Evolutionary conservation across 148 eudicot genomes (phyloP).

Genomic region (Camellia japonica): DNA sequence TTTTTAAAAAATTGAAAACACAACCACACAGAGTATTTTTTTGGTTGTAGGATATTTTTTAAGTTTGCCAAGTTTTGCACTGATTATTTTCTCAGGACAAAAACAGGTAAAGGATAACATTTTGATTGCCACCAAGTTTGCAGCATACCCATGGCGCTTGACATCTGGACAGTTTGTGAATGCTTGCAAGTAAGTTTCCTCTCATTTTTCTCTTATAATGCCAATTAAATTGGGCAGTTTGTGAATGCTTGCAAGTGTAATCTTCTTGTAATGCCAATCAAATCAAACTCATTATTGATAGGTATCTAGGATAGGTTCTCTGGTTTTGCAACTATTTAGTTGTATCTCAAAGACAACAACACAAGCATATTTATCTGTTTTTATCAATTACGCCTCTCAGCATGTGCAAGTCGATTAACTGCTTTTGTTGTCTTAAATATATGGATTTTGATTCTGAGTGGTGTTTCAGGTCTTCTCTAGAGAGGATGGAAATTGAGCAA

Average conservation of each 20-base stretch:
- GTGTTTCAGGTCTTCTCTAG: conserved; percentile 68
- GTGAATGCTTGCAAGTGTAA: neutral
- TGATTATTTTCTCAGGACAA: conserved; percentile 46
- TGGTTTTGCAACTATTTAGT: neutral
- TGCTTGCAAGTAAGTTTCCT: conserved; percentile 78
- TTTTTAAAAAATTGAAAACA: no score
- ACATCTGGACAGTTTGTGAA: conserved; percentile 88
- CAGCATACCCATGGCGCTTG: conserved; percentile 98
- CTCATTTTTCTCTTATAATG: neutral
- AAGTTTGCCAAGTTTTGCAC: conserved; percentile 7
- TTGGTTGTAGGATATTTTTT: neutral
- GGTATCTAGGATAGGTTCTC: neutral
- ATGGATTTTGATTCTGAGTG: neutral
- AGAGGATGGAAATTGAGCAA: conserved; percentile 75
- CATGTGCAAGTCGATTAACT: neutral
- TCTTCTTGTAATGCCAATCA: neutral
- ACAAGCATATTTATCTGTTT: neutral
- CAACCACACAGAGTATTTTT: neutral
- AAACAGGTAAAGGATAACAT: conserved; percentile 46
- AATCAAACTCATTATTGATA: neutral
- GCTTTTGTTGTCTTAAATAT: neutral
- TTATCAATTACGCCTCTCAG: neutral
- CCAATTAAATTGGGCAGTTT: neutral
- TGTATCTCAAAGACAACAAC: neutral
- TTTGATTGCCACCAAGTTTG: conserved; percentile 92